Evolutionary conservation across 495 filamentous ascomycete species (phyloP).

Genomic region (Halenospora varia): DNA sequence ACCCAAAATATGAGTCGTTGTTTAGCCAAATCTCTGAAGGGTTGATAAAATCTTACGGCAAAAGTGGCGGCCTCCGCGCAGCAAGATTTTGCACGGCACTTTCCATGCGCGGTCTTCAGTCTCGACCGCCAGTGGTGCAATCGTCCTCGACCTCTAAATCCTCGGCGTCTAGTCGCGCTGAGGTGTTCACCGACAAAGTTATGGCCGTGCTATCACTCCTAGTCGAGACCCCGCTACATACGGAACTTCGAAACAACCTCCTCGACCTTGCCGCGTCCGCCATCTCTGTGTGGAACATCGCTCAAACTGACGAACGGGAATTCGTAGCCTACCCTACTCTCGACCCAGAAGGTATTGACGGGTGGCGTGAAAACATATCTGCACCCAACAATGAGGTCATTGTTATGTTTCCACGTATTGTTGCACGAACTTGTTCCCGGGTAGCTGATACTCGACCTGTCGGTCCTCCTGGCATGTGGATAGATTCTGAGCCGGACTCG

Average conservation of each 20-base stretch:
- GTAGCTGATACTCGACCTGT: not conserved
- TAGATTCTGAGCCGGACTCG: not conserved
- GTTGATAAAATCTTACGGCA: not conserved
- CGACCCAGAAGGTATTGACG: not conserved
- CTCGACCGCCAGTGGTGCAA: not conserved
- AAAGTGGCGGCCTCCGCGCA: not conserved
- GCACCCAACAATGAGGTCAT: not conserved
- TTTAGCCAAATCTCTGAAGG: not conserved
- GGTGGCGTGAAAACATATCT: not conserved
- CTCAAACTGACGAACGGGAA: not conserved
- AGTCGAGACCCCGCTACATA: not conserved
- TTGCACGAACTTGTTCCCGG: not conserved
- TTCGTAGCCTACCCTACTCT: not conserved
- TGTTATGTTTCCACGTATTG: not conserved
- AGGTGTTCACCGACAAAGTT: not conserved
- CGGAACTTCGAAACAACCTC: not conserved
- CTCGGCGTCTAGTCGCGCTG: not conserved
- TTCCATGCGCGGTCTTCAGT: not conserved
- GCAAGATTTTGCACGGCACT: conserved; percentile 1
- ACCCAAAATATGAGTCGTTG: not conserved
- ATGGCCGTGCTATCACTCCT: not conserved
- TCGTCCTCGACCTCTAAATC: not conserved
- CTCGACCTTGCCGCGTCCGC: not conserved
- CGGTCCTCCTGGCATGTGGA: not conserved
- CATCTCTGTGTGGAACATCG: not conserved